Conservation (phyloP, 345 rosid species). For the Combretum micranthum region DNA sequence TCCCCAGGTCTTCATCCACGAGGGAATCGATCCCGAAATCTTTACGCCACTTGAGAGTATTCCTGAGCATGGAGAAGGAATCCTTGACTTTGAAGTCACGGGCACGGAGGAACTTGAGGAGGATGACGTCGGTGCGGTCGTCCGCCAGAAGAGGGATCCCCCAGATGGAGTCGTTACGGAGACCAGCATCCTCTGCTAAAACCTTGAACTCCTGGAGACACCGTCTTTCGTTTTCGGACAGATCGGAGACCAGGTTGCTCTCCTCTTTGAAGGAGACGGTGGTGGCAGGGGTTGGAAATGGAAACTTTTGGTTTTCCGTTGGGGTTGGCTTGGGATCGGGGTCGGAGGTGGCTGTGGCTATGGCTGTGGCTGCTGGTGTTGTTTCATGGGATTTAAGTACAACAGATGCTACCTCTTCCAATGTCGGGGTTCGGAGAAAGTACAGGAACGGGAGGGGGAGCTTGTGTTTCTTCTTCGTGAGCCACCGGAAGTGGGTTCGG, state of each 20-base stretch:
- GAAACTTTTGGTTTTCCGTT: no score
- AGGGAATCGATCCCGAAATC: conserved; percentile 60
- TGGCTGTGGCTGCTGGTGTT: no score
- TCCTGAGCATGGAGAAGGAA: conserved; percentile 66
- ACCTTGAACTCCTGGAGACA: conserved; percentile 21
- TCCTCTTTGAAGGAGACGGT: conserved; percentile 18
- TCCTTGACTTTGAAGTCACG: conserved; percentile 83
- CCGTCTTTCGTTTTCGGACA: conserved; percentile 18
- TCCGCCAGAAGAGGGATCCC: conserved; percentile 68
- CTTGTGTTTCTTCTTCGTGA: no score
- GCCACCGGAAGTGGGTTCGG: no score
- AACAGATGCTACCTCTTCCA: no score
- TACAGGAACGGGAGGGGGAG: no score
- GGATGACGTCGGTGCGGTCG: conserved; percentile 71
- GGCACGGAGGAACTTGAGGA: conserved; percentile 74
- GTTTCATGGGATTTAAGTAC: no score
- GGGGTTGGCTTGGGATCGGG: no score
- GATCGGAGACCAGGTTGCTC: conserved; percentile 18
- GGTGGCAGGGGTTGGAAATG: no score
- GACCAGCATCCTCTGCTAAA: conserved; percentile 13
- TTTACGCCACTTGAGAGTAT: conserved; percentile 64
- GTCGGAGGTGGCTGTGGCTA: no score
- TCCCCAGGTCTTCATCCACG: conserved; percentile 57
- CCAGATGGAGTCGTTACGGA: conserved; percentile 40
- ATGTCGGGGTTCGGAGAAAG: no score